Base-by-base conservation (phyloP, 768 basidiomycete species). In the Mycena metata region DNA sequence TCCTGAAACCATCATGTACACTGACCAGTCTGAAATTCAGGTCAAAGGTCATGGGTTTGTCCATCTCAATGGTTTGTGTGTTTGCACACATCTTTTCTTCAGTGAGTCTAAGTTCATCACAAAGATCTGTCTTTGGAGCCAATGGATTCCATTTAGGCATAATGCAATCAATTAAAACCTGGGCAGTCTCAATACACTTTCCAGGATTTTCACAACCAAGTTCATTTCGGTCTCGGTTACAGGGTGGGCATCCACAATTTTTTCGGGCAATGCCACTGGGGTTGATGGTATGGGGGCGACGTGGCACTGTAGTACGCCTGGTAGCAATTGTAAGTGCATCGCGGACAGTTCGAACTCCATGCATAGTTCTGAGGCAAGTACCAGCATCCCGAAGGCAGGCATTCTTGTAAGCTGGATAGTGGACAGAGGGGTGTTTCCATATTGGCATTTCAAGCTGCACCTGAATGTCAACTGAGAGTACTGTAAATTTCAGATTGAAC, bases 181-280 rank as follows among this genome's bases (percentile, higher is more conserved):
- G 24, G 12, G 59, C 59, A 16, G 59, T 39, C 13, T 60, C 59
- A 36, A 60, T 33, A 19, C 58, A 60, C 45, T 60, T 47, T 10
- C 58, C 58, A 35, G 59, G 46, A 21, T 60, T n/a, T 50, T 1
- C 11, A 15, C 59, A 60, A 23, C 15, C 46, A 8, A 49, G 23
- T 39, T 60, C 59, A 23, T 35, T 49, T 47, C 60, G 35, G 26
- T 60, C 60, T 50, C 36, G 21, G 2, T 41, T 49, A 23, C 60
- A 60, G 5, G 35, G 24, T 39, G 60, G 60, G 47, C 60, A 60
- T n/a, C 35, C 46, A 60, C 60, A 60, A 16, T 60, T 60, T 39
- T 60, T 60, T 3, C 42, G 47, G 4, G 17, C 47, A 36, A 51
- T 57, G 39, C 36, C 46, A 26, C 33, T 35, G 15, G 59, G 46